These are phyloP conservation scores for Vigna trinervia DNA, from an alignment of 306 rosid genomes.

Conservation along the genomic window DNA sequence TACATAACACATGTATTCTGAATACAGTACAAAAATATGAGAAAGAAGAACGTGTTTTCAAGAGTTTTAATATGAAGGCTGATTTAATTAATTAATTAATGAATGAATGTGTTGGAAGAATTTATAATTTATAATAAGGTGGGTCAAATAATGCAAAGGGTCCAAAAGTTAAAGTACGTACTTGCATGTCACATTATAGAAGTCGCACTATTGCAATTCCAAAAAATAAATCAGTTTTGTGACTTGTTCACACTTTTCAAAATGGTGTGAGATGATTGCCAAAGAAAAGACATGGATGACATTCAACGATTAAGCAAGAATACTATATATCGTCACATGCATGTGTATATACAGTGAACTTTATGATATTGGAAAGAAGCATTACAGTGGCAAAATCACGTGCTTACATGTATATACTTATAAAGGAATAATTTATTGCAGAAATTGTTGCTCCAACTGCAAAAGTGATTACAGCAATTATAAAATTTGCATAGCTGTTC, in stretches of 20 bases:
- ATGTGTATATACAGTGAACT: slow-evolving; percentile 37
- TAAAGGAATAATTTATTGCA: slow-evolving; percentile 5
- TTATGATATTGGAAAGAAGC: slow-evolving; percentile 25
- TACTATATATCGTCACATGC: slow-evolving; percentile 33
- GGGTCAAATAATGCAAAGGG: slow-evolving; percentile 37
- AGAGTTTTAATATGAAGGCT: neutral
- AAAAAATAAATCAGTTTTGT: slow-evolving; percentile 17
- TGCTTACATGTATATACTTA: slow-evolving; percentile 15
- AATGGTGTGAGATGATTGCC: slow-evolving; percentile 37
- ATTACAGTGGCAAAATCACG: slow-evolving; percentile 25
- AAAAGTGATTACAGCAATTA: neutral
- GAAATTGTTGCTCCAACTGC: neutral
- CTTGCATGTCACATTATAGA: slow-evolving; percentile 43
- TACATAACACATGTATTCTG: neutral
- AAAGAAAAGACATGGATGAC: slow-evolving; percentile 28
- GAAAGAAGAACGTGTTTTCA: neutral
- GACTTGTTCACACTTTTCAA: slow-evolving; percentile 29
- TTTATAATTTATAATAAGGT: neutral
- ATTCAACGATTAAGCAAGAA: slow-evolving; percentile 37
- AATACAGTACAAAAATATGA: neutral
- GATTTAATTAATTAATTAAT: neutral
- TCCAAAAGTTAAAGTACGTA: slow-evolving; percentile 43
- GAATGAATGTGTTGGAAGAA: neutral
- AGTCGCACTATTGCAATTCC: slow-evolving; percentile 24
- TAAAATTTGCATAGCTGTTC: neutral